Conservation (phyloP, 768 basidiomycete genomes). For the Tylopilus intermedius region DNA sequence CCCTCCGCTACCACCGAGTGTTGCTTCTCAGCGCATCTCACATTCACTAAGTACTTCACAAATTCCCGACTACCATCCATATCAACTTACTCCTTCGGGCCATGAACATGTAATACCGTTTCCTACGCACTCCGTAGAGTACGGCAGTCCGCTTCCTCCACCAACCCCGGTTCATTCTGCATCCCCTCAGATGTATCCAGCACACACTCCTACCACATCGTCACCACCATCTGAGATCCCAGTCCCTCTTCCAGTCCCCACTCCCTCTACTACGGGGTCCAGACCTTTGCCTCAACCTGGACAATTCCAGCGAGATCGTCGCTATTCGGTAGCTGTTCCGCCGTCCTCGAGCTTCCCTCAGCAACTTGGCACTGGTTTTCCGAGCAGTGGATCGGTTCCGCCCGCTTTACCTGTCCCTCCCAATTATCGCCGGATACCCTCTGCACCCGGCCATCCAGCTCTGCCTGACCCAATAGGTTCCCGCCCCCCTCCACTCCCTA, state of each 20-base stretch:
- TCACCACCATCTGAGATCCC: constrained; percentile 25
- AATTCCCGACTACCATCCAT: constrained; percentile 23
- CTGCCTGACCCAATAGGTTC: constrained; percentile 20
- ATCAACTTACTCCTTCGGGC: constrained; percentile 13
- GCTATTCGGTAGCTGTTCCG: constrained; percentile 25
- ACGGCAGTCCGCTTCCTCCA: constrained; percentile 15
- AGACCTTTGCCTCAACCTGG: constrained; percentile 31
- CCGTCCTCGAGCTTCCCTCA: constrained; percentile 32
- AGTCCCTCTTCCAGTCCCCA: constrained; percentile 1
- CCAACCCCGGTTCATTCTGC: constrained; percentile 22
- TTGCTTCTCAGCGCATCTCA: constrained; percentile 17
- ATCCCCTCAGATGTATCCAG: constrained; percentile 24
- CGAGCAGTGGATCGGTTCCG: constrained; percentile 17
- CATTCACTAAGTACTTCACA: constrained; percentile 29
- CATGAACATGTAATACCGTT: constrained; percentile 23
- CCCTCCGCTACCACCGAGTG: constrained; percentile 7
- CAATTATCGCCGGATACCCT: constrained; percentile 32
- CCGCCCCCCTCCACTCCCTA: constrained; percentile 22
- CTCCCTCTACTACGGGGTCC: constrained; percentile 17
- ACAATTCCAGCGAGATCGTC: constrained; percentile 28
- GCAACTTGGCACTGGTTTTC: constrained; percentile 16
- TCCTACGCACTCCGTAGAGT: constrained; percentile 25
- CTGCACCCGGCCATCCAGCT: constrained; percentile 23
- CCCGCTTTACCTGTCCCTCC: constrained; percentile 23
- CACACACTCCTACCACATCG: constrained; percentile 15